Base-by-base conservation (phyloP, 345 rosid genomes). In the Anastatica hierochuntica region DNA sequence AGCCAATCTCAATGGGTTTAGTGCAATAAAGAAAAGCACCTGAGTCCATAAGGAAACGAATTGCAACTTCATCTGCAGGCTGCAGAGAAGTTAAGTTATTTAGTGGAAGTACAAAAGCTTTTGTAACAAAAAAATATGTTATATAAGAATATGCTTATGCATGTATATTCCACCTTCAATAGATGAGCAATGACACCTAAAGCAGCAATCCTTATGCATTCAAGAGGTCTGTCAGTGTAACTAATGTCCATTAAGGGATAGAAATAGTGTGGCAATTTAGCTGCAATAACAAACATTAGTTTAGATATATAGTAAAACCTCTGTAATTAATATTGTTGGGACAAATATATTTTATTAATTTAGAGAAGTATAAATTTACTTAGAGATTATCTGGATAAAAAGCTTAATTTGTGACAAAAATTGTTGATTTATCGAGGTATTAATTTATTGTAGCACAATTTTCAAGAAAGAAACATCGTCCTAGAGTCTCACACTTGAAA, bases 101-200 rank as follows among this genome's bases (percentile, higher is more conserved):
- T 2, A 39, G 0, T 21, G 2, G 24, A 21, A 10, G 11, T 8
- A 4, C 10, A 26, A 11, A 21, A 43, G 10, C 5, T 35, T 45
- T 37, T 34, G 45, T 53, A 15, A 51, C 43, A 34, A 35, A 36
- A 3, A 23, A 1, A 24, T 12, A 45, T 43, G 33, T 15, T 21
- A 21, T 5, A 17, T 16, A 26, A 41, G 33, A 23, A 29, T 29
- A 33, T 21, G 24, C 5, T 2, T 21, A 21, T 21, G 24, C n/a
- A 5, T 64, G 10, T 63, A 20, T 8, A 38, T 60, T 56, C 68
- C 68, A 69, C 70, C 77, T 80, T 77, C 45, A 74, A 60, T 7
- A 85, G 43, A 16, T 79, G 74, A 16, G 70, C 80, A 33, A 82
- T 72, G 21, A 85, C 80, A 43, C 81, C 76, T 62, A 85, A 71